phyloP scores from a whole-genome alignment of 208 protist species.

The Trypanosoma rangeli region DNA sequence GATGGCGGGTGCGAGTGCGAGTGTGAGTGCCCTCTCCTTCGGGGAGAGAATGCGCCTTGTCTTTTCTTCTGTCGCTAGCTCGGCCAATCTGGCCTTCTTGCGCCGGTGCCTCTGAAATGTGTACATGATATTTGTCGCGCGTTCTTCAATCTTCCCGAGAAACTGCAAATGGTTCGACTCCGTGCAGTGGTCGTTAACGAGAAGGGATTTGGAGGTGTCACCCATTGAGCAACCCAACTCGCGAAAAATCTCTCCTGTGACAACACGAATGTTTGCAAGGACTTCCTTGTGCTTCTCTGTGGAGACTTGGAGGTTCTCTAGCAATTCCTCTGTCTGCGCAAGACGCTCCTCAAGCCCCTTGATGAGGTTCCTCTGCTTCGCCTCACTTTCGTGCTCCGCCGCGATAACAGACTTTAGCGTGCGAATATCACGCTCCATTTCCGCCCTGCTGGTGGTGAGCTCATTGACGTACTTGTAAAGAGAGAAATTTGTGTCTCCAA shows the following conservation, averaged over 20 bases:
- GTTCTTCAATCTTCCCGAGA: constrained; percentile 92
- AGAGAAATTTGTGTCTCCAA: constrained; percentile 95
- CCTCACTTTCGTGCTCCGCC: constrained; percentile 81
- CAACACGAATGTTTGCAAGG: constrained; percentile 56
- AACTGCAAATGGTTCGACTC: constrained; percentile 88
- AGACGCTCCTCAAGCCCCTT: constrained; percentile 90
- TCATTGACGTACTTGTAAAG: constrained; percentile 97
- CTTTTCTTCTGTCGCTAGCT: not conserved
- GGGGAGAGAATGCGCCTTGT: not conserved
- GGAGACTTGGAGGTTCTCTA: constrained; percentile 63
- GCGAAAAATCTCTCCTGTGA: constrained; percentile 79
- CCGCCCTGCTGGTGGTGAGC: constrained; percentile 90
- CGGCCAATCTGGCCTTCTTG: constrained; percentile 10
- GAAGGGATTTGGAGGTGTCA: constrained; percentile 10
- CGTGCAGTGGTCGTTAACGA: constrained; percentile 45
- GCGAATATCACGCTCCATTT: constrained; percentile 84
- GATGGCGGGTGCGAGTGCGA: constrained; percentile 3
- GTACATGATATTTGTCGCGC: constrained; percentile 74
- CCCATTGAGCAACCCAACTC: constrained; percentile 62
- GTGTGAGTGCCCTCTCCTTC: too few species aligned
- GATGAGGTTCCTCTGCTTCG: constrained; percentile 72
- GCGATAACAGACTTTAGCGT: constrained; percentile 76
- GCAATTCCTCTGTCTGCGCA: constrained; percentile 74
- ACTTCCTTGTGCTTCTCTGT: constrained; percentile 55
- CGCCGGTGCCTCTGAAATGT: constrained; percentile 58